Evolutionary conservation across 1,284 basidiomycete genomes (phyloP), one percentile per base, ranked within the genome.

Genomic region (Moesziomyces sp.): DNA sequence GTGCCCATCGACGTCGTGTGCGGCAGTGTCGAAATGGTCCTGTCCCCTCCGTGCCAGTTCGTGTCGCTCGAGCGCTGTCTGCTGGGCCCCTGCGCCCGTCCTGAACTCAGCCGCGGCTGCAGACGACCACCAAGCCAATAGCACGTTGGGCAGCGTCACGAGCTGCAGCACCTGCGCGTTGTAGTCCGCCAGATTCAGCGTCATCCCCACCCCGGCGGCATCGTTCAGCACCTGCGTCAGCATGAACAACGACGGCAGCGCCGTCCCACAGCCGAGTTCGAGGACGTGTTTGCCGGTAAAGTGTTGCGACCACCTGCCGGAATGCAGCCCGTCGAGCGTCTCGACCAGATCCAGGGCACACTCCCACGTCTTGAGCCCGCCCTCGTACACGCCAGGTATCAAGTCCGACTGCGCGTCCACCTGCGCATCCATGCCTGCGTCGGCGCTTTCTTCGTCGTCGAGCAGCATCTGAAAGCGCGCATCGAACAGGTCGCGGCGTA

Each of bases 321-420:
- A n/a, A 23, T 65, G 40, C 18, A 63, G 26, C 19, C 53, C 26
- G 21, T 78, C 55, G 4, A 84, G 78, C 21, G 66, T 71, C 13
- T 72, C 65, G 30, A 82, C 92, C 0, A 99, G 87, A 84, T 98
- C 96, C 16, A 95, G 85, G 40, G 93, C 92, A 70, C 94, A 97
- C 84, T 99, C 96, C 96, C 96, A 99, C 3, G 94, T 97, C 85
- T 98, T 98, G 58, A 99, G 84, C 0, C 96, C 96, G 16, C 96
- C 96, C 85, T 98, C 96, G 80, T 99, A 98, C 0, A 94, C 88
- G 0, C 94, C 91, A 1, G 94, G 93, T 11, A 98, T 89, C 13
- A 99, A 88, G 85, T 98, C 96, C 0, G 93, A 94, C 0, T 92
- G 90, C 16, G 63, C 51, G 46, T 71, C 67, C 7, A 66, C 57